Conservation (phyloP, 345 rosid species). For the Lepidium didymum region DNA sequence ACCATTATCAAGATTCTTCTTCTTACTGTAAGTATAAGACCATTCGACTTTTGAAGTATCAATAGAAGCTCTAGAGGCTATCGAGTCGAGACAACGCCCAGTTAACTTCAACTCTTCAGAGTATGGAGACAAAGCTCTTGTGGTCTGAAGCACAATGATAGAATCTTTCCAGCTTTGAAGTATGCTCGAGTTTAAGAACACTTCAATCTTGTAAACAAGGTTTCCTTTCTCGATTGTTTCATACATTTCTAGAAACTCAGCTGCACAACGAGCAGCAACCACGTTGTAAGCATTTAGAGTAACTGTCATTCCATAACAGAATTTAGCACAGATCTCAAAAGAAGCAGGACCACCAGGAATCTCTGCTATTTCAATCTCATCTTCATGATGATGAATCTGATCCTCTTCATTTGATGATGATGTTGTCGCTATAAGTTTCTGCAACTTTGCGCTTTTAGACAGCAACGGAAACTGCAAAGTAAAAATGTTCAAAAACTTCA, state of each 20-base stretch:
- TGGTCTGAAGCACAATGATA: conserved; percentile 61
- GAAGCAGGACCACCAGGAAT: conserved; percentile 90
- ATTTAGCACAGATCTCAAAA: conserved; percentile 86
- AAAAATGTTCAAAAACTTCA: background rate
- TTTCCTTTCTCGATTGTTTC: conserved; percentile 64
- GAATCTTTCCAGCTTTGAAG: conserved; percentile 80
- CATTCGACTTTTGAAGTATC: conserved; percentile 64
- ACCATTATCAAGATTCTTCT: conserved; percentile 51
- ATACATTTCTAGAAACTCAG: conserved; percentile 68
- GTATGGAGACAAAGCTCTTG: conserved; percentile 45
- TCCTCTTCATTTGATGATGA: conserved; percentile 39
- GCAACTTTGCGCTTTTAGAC: conserved; percentile 57
- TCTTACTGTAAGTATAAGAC: conserved; percentile 71
- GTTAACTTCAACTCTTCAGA: conserved; percentile 61
- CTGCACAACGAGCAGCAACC: conserved; percentile 81
- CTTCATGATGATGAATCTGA: conserved; percentile 32
- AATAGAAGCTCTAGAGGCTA: conserved; percentile 52
- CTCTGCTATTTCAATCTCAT: conserved; percentile 63
- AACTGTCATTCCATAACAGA: conserved; percentile 90
- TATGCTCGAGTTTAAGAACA: conserved; percentile 64
- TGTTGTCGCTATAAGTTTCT: conserved; percentile 45
- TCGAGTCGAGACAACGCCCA: conserved; percentile 56
- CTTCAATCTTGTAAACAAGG: conserved; percentile 68
- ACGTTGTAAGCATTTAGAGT: conserved; percentile 91
- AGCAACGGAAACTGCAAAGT: conserved; percentile 51